Evolutionary conservation across 805 yeast species (phyloP), one percentile per base, ranked within the genome.

Genomic region (Wickerhamomyces strasburgensis): DNA sequence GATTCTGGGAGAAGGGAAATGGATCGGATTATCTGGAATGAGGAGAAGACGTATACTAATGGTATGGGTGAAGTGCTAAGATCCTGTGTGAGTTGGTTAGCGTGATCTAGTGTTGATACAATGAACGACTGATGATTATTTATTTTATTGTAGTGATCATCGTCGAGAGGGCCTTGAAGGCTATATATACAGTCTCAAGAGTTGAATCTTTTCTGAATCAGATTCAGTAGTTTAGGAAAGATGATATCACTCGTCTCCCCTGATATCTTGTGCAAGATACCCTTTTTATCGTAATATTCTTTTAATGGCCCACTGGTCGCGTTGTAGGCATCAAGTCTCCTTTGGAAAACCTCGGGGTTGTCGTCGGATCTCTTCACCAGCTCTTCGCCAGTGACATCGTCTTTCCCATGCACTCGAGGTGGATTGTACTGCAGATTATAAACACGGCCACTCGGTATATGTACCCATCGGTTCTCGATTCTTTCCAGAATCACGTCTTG

Each of bases 311-410:
- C 69, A 13, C 87, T 63, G 32, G 76, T 72, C 15, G 60, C 49
- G 35, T 75, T 72, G 58, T 85, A 88, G 24, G 69, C 65, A 24
- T 73, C 78, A 29, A 90, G 60, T 46, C 98, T 64, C 46, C 72
- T 70, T 42, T 73, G 72, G 51, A 89, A 82, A 0, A 83, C 81
- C 42, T 70, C 84, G 2, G 80, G 80, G 14, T 79, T 84, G 57
- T 89, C 98, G 54, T 89, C 98, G 0, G 79, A 68, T 43, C 98
- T 72, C 60, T 87, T 84, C 14, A 73, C 60, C 39, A 89, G 67
- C 3, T 85, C 80, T 55, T 89, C 97, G 1, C 96, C 96, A 0
- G 98, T 89, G 2, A 87, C 53, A 57, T 89, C 97, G 54, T 89
- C 98, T 43, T 62, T 70, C 25, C 87, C 94, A 0, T 87, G 77